These are phyloP conservation scores for Salinomyces thailandicus DNA, from an alignment of 2,329 filamentous ascomycete species.

Conservation along the genomic window DNA sequence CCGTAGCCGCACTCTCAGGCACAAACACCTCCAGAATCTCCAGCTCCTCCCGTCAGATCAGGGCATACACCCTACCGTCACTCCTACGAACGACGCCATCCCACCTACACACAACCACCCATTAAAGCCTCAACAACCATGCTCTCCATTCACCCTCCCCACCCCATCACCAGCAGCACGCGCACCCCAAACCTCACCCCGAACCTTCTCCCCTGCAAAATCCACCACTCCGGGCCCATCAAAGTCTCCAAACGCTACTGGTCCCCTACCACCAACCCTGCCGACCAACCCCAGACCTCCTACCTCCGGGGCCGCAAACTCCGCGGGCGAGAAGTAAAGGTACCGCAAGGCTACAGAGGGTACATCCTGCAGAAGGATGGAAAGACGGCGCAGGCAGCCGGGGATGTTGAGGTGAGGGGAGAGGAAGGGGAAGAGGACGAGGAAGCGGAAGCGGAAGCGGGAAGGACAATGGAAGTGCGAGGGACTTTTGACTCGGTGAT, in stretches of 20 bases:
- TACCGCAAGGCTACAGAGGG: conserved; percentile 61
- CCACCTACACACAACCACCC: too few relatives aligned
- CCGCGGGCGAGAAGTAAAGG: conserved; percentile 51
- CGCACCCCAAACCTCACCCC: conserved; percentile 41
- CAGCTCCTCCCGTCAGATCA: too few relatives aligned
- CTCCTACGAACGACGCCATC: too few relatives aligned
- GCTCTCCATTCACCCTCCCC: too few relatives aligned
- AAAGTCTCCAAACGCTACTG: conserved; percentile 58
- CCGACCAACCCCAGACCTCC: conserved; percentile 30
- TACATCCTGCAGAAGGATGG: conserved; percentile 10
- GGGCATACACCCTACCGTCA: too few relatives aligned
- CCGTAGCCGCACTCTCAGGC: too few relatives aligned
- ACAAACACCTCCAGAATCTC: too few relatives aligned
- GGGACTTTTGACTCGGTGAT: conserved; percentile 63
- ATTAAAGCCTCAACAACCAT: too few relatives aligned
- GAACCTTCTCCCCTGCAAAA: conserved; percentile 68
- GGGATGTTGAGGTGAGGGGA: background rate
- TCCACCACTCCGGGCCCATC: conserved; percentile 67
- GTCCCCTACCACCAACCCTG: conserved; percentile 41
- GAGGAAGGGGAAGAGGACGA: background rate
- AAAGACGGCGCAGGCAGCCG: conserved; percentile 22
- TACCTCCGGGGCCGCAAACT: conserved; percentile 77
- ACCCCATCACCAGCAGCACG: conserved; percentile 27
- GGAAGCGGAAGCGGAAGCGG: background rate
- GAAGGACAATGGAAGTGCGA: conserved; percentile 46